A percentile compares a stretch with the other conserved stretches of the same genome.
These are phyloP conservation scores for Talaromyces proteolyticus DNA, from an alignment of 495 filamentous ascomycete species.

Conservation along the genomic window DNA sequence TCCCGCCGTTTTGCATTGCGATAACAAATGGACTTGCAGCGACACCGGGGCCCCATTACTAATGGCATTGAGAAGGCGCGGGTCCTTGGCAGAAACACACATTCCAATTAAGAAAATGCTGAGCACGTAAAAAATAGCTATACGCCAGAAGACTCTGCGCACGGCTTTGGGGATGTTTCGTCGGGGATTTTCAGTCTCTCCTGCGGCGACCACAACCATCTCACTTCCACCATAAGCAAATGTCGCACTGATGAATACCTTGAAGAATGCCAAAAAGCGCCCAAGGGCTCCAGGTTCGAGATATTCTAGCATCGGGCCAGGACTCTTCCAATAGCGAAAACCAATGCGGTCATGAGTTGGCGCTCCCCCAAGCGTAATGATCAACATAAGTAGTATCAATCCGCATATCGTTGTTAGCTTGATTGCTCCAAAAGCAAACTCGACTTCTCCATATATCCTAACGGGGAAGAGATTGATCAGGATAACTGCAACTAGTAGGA, in stretches of 20 bases:
- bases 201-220: constrained; percentile 67
- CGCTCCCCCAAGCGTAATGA: constrained; percentile 63
- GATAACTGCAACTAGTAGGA: constrained; percentile 64
- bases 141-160: constrained; percentile 80
- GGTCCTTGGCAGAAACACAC: constrained; percentile 45
- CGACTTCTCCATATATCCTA: constrained; percentile 63
- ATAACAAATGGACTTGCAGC: constrained; percentile 56
- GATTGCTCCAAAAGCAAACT: constrained; percentile 67
- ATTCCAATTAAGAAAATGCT: constrained; percentile 52
- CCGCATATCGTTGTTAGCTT: constrained; percentile 73
- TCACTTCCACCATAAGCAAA: constrained; percentile 53
- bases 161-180: constrained; percentile 73
- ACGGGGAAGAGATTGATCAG: constrained; percentile 63
- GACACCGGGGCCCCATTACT: constrained; percentile 39
- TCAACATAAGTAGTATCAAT: constrained; percentile 58
- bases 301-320: constrained; percentile 55
- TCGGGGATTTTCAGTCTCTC: constrained; percentile 72
- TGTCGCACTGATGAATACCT: constrained; percentile 31
- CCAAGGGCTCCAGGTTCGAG: constrained; percentile 25
- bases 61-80: constrained; percentile 44
- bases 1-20: constrained; percentile 53
- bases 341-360: constrained; percentile 58
- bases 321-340: constrained; percentile 67
- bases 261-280: constrained; percentile 36
- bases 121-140: constrained; percentile 73